These are phyloP conservation scores for Gracilaria vermiculophylla DNA, from an alignment of 23 red algal genomes.

Conservation along the genomic window DNA sequence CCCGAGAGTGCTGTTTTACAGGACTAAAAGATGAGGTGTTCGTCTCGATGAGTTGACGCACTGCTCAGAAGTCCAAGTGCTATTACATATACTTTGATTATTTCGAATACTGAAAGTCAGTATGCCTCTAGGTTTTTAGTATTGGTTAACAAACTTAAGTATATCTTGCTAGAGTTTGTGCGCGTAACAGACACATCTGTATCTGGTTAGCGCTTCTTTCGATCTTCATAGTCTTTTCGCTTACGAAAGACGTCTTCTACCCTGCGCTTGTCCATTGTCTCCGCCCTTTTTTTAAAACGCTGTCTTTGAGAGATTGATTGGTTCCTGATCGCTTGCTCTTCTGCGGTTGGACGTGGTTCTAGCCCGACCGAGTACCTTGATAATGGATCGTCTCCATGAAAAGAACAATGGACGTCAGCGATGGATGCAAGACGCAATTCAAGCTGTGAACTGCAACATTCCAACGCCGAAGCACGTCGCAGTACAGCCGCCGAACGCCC, in stretches of 20 bases:
- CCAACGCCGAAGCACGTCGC: constrained; percentile 21
- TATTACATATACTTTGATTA: no score
- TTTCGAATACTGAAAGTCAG: no score
- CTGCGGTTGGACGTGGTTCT: neutral
- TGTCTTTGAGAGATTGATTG: neutral
- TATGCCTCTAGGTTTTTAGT: no score
- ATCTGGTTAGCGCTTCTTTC: neutral
- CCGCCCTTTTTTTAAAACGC: neutral
- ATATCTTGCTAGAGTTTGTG: no score
- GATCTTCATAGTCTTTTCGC: neutral
- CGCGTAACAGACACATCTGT: no score
- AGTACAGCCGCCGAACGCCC: constrained; percentile 41
- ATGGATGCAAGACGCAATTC: constrained; percentile 27
- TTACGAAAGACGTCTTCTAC: neutral
- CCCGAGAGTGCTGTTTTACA: no score
- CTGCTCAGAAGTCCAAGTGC: no score
- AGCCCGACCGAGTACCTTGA: constrained; percentile 49
- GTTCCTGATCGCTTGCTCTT: neutral
- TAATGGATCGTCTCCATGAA: constrained; percentile 51
- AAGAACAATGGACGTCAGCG: constrained; percentile 23
- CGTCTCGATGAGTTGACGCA: no score
- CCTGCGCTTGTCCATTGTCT: neutral
- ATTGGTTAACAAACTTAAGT: no score
- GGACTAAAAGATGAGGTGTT: no score
- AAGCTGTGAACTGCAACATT: constrained; percentile 20